Evolutionary conservation across 2,329 filamentous ascomycete species (phyloP).

Genomic region (Phoma sp.): DNA sequence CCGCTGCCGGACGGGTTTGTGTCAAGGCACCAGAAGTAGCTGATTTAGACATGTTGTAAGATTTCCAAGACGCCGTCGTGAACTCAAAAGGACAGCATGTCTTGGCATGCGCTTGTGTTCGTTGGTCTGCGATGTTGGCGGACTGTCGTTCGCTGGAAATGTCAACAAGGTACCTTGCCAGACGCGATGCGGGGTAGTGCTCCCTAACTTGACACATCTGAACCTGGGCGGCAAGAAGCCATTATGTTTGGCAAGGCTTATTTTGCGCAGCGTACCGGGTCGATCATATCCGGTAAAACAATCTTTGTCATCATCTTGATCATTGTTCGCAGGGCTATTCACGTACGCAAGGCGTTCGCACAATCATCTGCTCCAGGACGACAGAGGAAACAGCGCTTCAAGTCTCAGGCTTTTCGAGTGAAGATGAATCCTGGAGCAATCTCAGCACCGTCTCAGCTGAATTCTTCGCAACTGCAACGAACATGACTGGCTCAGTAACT

Average conservation of each 20-base stretch:
- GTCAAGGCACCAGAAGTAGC: neutral
- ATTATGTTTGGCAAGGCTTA: neutral
- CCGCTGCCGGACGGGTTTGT: neutral
- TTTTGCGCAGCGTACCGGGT: neutral
- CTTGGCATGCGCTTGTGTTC: neutral
- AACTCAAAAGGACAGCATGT: neutral
- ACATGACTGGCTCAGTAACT: neutral
- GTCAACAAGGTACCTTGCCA: neutral
- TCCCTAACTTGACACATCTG: neutral
- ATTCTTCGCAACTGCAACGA: neutral
- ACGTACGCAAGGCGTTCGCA: neutral
- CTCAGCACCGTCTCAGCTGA: neutral
- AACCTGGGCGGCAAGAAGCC: neutral
- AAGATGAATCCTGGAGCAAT: neutral
- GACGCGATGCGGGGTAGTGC: slow-evolving; percentile 4
- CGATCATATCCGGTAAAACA: neutral
- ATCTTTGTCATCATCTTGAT: neutral
- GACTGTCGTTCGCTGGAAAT: neutral
- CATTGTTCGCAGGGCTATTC: neutral
- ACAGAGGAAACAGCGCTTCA: neutral
- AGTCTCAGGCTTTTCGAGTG: neutral
- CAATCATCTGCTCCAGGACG: neutral
- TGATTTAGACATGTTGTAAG: neutral
- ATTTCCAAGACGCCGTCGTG: neutral
- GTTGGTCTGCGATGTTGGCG: neutral